Evolutionary conservation across 2,329 filamentous ascomycete species (phyloP).

Genomic region (Tolypocladium nubicola): DNA sequence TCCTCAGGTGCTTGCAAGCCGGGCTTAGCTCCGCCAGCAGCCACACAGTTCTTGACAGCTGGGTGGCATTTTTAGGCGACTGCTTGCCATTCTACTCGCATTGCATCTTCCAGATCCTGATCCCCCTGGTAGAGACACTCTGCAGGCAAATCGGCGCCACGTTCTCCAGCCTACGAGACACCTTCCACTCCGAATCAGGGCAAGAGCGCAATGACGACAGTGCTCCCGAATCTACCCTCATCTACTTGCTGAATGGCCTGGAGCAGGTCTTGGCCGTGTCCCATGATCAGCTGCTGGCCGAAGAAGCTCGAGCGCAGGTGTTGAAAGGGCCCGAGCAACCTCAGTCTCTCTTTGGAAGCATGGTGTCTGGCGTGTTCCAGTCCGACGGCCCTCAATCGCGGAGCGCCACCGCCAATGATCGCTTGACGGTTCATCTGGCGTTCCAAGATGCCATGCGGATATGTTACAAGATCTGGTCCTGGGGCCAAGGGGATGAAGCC

Average conservation of each 20-base stretch:
- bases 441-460: slow-evolving; percentile 93
- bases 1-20: slow-evolving; percentile 77
- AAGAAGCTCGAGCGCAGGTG: slow-evolving; percentile 59
- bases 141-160: slow-evolving; percentile 66
- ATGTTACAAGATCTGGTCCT: slow-evolving; percentile 91
- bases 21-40: slow-evolving; percentile 69
- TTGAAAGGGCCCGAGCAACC: slow-evolving; percentile 73
- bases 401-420: slow-evolving; percentile 80
- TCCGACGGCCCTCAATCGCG: slow-evolving; percentile 67
- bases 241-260: slow-evolving; percentile 82
- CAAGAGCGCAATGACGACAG: slow-evolving; percentile 12
- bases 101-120: slow-evolving; percentile 78
- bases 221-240: slow-evolving; percentile 59
- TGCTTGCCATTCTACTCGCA: slow-evolving; percentile 76
- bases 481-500: slow-evolving; percentile 59
- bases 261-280: slow-evolving; percentile 83
- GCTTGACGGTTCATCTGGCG: slow-evolving; percentile 86
- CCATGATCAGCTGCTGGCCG: slow-evolving; percentile 69
- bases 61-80: slow-evolving; percentile 77
- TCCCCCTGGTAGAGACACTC: slow-evolving; percentile 84
- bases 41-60: slow-evolving; percentile 74
- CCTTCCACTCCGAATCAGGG: slow-evolving; percentile 36
- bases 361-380: slow-evolving; percentile 84
- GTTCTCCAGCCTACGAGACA: slow-evolving; percentile 59
- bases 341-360: slow-evolving; percentile 85